These are phyloP conservation scores for Sechiopsis laciniata DNA, from an alignment of 306 rosid genomes.

Conservation along the genomic window DNA sequence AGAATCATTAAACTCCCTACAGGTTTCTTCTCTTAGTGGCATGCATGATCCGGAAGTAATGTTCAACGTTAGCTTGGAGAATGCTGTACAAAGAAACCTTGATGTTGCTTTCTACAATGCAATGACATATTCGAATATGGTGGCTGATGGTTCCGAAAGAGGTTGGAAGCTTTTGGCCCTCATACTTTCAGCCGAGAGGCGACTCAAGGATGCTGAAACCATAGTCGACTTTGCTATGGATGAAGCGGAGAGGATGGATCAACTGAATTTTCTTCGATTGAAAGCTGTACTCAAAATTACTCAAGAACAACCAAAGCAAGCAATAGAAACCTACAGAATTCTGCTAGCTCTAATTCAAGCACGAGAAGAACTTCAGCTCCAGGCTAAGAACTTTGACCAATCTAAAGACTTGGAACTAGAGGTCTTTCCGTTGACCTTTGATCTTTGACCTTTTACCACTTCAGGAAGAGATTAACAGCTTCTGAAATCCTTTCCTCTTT, in stretches of 20 bases:
- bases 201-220: slow-evolving; percentile 68
- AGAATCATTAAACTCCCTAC: slow-evolving; percentile 56
- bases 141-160: slow-evolving; percentile 53
- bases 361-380: slow-evolving; percentile 43
- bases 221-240: slow-evolving; percentile 77
- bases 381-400: slow-evolving; percentile 35
- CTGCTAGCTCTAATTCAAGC: slow-evolving; percentile 72
- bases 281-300: slow-evolving; percentile 79
- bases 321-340: slow-evolving; percentile 82
- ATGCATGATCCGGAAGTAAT: slow-evolving; percentile 47
- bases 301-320: slow-evolving; percentile 76
- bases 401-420: slow-evolving; percentile 34
- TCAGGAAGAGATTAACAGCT: background rate
- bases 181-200: slow-evolving; percentile 67
- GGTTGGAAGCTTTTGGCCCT: slow-evolving; percentile 78
- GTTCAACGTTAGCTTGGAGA: slow-evolving; percentile 61
- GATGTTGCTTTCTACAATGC: slow-evolving; percentile 55
- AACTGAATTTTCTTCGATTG: slow-evolving; percentile 68
- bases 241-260: slow-evolving; percentile 57
- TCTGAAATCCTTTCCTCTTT: slow-evolving; percentile 19
- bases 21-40: slow-evolving; percentile 36
- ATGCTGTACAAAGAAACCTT: slow-evolving; percentile 75
- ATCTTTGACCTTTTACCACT: background rate
- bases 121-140: slow-evolving; percentile 51
- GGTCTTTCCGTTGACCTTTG: slow-evolving; percentile 39